Evolutionary conservation across 202 grass and related monocot species (phyloP).

Genomic region (Eragrostis tef): DNA sequence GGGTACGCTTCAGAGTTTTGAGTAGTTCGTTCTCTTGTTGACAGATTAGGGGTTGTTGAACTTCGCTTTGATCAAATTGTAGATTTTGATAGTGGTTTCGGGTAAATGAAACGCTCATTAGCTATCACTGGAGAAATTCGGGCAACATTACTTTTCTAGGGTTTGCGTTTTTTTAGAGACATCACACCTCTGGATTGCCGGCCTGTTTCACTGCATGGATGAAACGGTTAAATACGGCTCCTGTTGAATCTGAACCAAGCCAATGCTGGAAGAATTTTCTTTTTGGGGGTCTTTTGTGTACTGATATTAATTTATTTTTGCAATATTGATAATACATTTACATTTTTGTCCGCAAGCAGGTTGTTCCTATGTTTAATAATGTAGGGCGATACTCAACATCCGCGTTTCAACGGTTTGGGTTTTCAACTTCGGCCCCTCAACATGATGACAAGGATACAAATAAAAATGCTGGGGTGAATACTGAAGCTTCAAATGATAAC

Average conservation of each 20-base stretch:
- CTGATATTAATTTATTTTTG: background rate
- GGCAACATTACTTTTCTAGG: background rate
- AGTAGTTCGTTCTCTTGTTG: background rate
- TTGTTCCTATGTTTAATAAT: constrained; percentile 24
- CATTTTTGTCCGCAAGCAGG: constrained; percentile 4
- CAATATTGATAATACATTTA: background rate
- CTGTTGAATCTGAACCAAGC: background rate
- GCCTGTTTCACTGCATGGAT: background rate
- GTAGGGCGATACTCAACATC: constrained; percentile 31
- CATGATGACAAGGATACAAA: constrained; percentile 55
- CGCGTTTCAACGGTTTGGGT: constrained; percentile 51
- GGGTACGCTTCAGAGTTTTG: no score
- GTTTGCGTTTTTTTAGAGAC: background rate
- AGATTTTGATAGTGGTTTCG: background rate
- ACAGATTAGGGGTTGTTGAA: background rate
- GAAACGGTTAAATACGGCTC: no score
- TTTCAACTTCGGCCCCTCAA: constrained; percentile 51
- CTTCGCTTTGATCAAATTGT: background rate
- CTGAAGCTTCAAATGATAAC: constrained; percentile 28
- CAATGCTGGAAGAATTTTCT: background rate
- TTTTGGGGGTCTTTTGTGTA: background rate
- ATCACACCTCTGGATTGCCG: background rate
- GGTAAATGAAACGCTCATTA: background rate
- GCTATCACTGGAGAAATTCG: background rate
- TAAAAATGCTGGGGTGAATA: background rate